Conservation (phyloP, 2,329 filamentous ascomycete species). For the Trichoderma atroviride region DNA sequence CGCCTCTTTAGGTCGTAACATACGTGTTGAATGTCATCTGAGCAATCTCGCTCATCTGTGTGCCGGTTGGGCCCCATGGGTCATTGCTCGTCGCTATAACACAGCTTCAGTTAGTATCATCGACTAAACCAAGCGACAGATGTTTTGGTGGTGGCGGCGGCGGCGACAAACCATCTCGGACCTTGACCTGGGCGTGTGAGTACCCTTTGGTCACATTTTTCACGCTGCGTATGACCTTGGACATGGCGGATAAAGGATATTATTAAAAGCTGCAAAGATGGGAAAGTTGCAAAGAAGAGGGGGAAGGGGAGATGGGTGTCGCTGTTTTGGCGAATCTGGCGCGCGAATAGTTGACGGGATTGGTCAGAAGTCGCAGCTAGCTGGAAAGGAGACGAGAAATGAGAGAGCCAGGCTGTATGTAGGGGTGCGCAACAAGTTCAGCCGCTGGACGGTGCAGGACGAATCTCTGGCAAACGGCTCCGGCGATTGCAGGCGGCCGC, state of each 20-base stretch:
- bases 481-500: background rate
- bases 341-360: background rate
- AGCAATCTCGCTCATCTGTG: conserved; percentile 98
- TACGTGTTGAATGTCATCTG: conserved; percentile 98
- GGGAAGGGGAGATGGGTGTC: background rate
- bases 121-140: background rate
- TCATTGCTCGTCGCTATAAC: conserved; percentile 91
- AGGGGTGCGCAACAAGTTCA: conserved; percentile 14
- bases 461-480: conserved; percentile 1
- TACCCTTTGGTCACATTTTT: conserved; percentile 99
- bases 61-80: conserved; percentile 96
- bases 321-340: background rate
- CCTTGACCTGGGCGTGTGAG: conserved; percentile 94
- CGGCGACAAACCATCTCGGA: conserved; percentile 78
- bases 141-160: conserved; percentile 7
- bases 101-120: conserved; percentile 14
- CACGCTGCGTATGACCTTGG: conserved; percentile 93
- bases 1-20: conserved; percentile 39
- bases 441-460: conserved; percentile 10
- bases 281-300: background rate
- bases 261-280: background rate
- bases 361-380: conserved; percentile 9
- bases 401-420: conserved; percentile 3
- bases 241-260: conserved; percentile 64
- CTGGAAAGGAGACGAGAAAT: conserved; percentile 20